Base-by-base conservation (phyloP, 164 flowering plant genomes). In the Stephania yunnanensis region DNA sequence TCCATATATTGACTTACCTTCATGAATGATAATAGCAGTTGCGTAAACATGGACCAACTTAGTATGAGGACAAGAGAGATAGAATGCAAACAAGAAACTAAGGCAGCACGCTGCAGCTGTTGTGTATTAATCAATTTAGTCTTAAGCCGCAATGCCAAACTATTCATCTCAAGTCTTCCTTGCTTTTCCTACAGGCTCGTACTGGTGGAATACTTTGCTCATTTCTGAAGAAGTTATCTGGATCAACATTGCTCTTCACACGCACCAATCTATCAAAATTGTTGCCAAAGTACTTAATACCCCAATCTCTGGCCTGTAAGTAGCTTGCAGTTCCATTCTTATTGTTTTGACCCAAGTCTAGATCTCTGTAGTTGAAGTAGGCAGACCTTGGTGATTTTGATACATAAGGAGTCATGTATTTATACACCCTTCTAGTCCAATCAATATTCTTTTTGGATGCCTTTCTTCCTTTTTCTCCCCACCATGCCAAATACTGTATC, bases 331-430 rank as follows among this genome's bases (percentile, higher is more conserved):
- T 31, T 6, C 20, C 10, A 44, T 44, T 44, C 4, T 17, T 44
- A 31, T 13, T 50, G 9, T 69, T 69, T 11, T 36, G n/a, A 44
- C 71, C 71, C 71, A 69, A 69, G 7, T 69, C 71, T 10, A 69
- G 71, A 69, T 69, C 71, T n/a, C 71, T 69, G 2, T 31, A 31
- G 71, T 69, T 69, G 15, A 71, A 15, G 48, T 71, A 71, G 12
- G 74, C 74, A 48, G 79, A 71, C 64, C 77, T 74, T 36, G 77
- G 74, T 15, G 68, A 36, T 17, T 42, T 74, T 1, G 77, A 78
- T 53, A 78, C 81, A 71, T 74, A 78, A 4, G 77, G 81, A 2
- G 67, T 50, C 80, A 78, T 74, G 73, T 70, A 63, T 12, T 58
- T 13, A 53, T 78, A 78, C 1, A 78, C 30, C 36, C 31, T 71